Base-by-base conservation (phyloP, 108 stramenopile genomes). In the Nitzschia sp. region DNA sequence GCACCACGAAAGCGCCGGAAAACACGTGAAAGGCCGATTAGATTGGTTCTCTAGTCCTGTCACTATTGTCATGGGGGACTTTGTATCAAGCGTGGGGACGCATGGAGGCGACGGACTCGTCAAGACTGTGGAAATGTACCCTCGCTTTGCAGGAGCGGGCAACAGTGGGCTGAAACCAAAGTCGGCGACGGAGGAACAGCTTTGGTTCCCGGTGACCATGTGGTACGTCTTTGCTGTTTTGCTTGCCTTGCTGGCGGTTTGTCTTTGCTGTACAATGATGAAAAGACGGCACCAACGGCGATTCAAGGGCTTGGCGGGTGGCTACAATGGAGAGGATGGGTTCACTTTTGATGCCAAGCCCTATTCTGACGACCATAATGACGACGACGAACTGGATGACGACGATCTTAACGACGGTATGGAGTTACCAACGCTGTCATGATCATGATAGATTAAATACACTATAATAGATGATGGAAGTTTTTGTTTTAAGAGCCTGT, bases 41-140 rank as follows among this genome's bases (percentile, higher is more conserved):
- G 80, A 88, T 57, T 97, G 94, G 90, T 88, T 89, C 67, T 91
- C 92, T 4, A 63, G 66, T 22, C 89, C 89, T 3, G 46, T 89
- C 9, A 89, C 86, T 1, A 71, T 93, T 22, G 81, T 74, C 15
- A 73, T 92, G 22, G 79, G 79, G 32, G 78, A 86, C 22, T 77
- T 69, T 41, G 32, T 57, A n/a, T 69, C 76, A 28, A 52, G 44
- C 38, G 47, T 72, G 25, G 75, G 68, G 2, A 69, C 48, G 11
- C 55, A 72, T 58, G 58, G 15, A 29, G 38, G 25, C 23, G 60
- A 26, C 15, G 60, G 23, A 1, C 2, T 38, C 11, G 80, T 78
- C 2, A 45, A 50, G 29, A 67, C 73, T 5, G 29, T 77, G 21
- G 81, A 82, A 60, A 21, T 73, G 36, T 47, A 65, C 29, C 32